Conservation (phyloP, 495 filamentous ascomycete genomes). For the Ascodesmis nigricans region DNA sequence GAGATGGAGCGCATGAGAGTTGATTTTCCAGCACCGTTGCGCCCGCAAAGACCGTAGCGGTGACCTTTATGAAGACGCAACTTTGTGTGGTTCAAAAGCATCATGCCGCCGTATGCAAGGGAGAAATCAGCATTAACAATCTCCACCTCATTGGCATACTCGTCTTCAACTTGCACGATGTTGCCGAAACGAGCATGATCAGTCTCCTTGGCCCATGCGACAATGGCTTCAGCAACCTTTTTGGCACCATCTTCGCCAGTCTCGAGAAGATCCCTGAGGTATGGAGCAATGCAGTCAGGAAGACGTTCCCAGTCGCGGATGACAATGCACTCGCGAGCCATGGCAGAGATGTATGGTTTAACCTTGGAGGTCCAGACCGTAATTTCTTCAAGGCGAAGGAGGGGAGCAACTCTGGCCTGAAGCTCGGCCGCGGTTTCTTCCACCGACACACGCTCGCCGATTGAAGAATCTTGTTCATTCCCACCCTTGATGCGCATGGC, state of each 20-base stretch:
- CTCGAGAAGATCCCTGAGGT: constrained; percentile 56
- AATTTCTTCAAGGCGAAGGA: constrained; percentile 7
- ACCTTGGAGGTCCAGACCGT: constrained; percentile 27
- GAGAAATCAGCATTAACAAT: constrained; percentile 98
- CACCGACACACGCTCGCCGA: constrained; percentile 41
- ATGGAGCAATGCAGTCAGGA: constrained; percentile 39
- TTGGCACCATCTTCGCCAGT: constrained; percentile 33
- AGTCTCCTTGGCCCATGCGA: constrained; percentile 17
- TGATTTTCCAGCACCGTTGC: constrained; percentile 95
- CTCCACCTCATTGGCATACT: constrained; percentile 40
- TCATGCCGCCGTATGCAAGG: constrained; percentile 93
- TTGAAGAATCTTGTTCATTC: constrained; percentile 32
- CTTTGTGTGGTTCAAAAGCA: constrained; percentile 89
- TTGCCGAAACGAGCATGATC: constrained; percentile 16
- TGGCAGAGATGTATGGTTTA: constrained; percentile 54
- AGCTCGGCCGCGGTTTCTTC: constrained; percentile 60
- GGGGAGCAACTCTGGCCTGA: constrained; percentile 30
- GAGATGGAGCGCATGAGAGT: constrained; percentile 96
- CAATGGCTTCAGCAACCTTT: constrained; percentile 12
- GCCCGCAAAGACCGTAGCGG: constrained; percentile 86
- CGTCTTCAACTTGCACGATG: constrained; percentile 14
- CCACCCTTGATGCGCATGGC: constrained; percentile 53
- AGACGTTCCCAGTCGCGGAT: constrained; percentile 58
- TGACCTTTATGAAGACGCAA: constrained; percentile 85
- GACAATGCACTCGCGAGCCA: constrained; percentile 80